Evolutionary conservation across 768 basidiomycete species (phyloP).

Genomic region (Serendipita sp.): DNA sequence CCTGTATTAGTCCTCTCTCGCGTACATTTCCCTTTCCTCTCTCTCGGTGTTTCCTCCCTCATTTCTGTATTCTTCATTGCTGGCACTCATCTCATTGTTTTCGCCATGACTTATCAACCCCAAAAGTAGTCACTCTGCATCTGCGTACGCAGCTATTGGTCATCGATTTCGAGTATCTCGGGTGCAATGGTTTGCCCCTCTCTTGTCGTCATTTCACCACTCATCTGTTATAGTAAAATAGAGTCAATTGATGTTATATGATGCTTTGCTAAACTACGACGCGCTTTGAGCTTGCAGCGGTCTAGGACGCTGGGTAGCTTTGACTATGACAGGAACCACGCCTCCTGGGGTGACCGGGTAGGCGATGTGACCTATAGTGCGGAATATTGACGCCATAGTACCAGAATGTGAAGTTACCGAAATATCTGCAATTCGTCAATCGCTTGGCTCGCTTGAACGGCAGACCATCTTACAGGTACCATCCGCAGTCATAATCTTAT

Average conservation of each 20-base stretch:
- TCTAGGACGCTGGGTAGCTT: neutral
- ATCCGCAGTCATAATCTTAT: constrained; percentile 32
- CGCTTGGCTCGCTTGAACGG: neutral
- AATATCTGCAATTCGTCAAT: constrained; percentile 28
- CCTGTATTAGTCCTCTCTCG: neutral
- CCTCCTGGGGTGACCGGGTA: constrained; percentile 50
- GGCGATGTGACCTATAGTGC: constrained; percentile 26
- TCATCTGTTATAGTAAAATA: constrained; percentile 1
- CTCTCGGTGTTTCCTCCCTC: neutral
- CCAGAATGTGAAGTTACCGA: constrained; percentile 53
- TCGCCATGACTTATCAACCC: neutral
- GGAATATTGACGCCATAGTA: constrained; percentile 40
- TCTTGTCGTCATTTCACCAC: neutral
- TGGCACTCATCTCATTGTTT: neutral
- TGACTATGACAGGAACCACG: neutral
- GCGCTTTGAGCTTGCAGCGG: neutral
- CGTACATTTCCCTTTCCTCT: neutral
- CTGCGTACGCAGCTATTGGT: neutral
- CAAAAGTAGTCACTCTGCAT: neutral
- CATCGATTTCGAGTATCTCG: neutral
- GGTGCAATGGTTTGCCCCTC: neutral
- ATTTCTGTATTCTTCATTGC: neutral
- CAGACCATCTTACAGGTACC: constrained; percentile 29
- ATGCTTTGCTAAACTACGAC: neutral
- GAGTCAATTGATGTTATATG: neutral